These are phyloP conservation scores for Kodamaea sp. DNA, from an alignment of 1,139 yeast species.

Conservation along the genomic window DNA sequence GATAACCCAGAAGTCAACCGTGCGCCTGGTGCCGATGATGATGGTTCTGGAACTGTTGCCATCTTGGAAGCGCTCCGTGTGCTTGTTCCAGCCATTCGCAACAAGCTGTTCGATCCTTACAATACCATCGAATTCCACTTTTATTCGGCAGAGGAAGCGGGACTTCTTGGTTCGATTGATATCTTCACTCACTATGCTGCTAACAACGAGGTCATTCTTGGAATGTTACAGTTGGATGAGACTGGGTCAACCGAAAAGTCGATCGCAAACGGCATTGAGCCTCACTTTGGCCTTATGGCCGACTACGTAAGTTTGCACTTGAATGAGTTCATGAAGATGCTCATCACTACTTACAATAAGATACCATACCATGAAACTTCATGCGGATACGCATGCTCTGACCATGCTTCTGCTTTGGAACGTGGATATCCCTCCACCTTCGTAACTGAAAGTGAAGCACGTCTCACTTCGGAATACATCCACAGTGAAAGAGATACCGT, in stretches of 20 bases:
- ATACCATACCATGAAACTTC: constrained; percentile 72
- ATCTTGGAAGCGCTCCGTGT: constrained; percentile 73
- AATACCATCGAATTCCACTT: constrained; percentile 90
- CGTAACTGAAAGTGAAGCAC: constrained; percentile 74
- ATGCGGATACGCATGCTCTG: constrained; percentile 93
- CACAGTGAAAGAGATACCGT: constrained; percentile 82
- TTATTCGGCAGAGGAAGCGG: constrained; percentile 95
- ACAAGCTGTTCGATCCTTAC: constrained; percentile 51
- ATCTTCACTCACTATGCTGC: constrained; percentile 60
- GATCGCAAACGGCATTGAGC: constrained; percentile 54
- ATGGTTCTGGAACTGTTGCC: constrained; percentile 87
- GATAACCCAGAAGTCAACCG: constrained; percentile 88
- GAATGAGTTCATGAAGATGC: constrained; percentile 61
- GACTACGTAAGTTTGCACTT: constrained; percentile 68
- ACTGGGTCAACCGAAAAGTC: constrained; percentile 75
- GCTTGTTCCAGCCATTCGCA: constrained; percentile 41
- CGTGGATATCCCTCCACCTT: constrained; percentile 84
- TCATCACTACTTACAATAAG: constrained; percentile 60
- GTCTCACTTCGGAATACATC: constrained; percentile 63
- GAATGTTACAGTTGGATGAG: constrained; percentile 95
- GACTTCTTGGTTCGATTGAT: constrained; percentile 81
- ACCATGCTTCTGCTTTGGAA: constrained; percentile 83
- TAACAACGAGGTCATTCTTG: constrained; percentile 67
- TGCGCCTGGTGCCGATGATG: constrained; percentile 97
- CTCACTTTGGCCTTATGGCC: constrained; percentile 72